These are phyloP conservation scores for Tricholoma bakamatsutake DNA, from an alignment of 768 basidiomycete species.

Conservation along the genomic window DNA sequence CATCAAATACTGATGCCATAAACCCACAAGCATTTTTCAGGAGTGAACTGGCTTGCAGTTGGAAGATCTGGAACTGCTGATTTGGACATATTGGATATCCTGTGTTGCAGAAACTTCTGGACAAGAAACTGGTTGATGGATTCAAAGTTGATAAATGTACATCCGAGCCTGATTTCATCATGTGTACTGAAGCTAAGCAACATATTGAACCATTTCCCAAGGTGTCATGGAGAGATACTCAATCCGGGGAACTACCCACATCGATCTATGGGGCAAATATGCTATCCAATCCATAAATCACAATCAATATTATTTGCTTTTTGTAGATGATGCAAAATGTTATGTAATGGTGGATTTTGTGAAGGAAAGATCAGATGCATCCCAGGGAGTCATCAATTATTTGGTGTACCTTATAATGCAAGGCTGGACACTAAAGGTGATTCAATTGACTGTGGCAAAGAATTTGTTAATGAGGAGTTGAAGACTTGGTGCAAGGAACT, in stretches of 20 bases:
- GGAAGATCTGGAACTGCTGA: neutral
- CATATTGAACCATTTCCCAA: too few relatives aligned
- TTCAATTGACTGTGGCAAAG: too few relatives aligned
- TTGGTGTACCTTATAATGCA: neutral
- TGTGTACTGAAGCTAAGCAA: neutral
- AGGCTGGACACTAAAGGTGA: neutral
- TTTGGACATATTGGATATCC: slow-evolving; percentile 1
- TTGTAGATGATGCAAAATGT: too few relatives aligned
- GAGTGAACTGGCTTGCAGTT: neutral
- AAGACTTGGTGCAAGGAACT: neutral
- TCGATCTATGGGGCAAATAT: too few relatives aligned
- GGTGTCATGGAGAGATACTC: neutral
- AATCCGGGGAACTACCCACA: too few relatives aligned
- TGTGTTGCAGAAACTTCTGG: neutral
- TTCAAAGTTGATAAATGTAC: neutral
- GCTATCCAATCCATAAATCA: neutral
- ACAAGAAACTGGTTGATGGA: too few relatives aligned
- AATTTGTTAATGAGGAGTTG: neutral
- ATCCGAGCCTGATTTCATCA: neutral
- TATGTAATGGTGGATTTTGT: too few relatives aligned
- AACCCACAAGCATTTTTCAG: neutral
- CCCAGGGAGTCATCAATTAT: too few relatives aligned
- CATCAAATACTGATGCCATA: too few relatives aligned
- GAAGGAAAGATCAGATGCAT: neutral
- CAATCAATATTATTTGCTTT: too few relatives aligned